Percentiles rank a stretch among this genome's conserved stretches.
Evolutionary conservation across 1,139 yeast species (phyloP).

Genomic region (Sugiyamaella xylanicola): DNA sequence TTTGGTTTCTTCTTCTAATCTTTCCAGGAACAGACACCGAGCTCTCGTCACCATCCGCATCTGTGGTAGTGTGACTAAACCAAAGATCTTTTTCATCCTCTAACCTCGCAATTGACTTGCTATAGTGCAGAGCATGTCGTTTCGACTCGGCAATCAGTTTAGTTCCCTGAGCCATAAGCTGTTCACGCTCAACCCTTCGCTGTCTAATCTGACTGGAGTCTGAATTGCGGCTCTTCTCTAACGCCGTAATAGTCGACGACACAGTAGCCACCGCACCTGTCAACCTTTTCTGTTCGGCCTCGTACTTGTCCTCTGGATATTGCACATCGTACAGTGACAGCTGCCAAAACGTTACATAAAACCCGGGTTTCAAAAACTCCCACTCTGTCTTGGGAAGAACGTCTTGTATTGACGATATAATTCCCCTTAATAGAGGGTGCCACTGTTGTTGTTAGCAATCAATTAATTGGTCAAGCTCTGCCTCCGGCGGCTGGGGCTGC

Average conservation of each 20-base stretch:
- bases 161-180: conserved; percentile 30
- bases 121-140: conserved; percentile 43
- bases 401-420: conserved; percentile 31
- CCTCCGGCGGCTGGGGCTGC: neutral
- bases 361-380: conserved; percentile 46
- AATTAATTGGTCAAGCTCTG: neutral
- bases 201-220: conserved; percentile 21
- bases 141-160: conserved; percentile 37
- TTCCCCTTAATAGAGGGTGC: conserved; percentile 35
- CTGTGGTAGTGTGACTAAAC: conserved; percentile 36
- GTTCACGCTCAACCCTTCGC: conserved; percentile 29
- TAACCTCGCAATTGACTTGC: conserved; percentile 39
- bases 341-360: conserved; percentile 73
- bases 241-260: neutral
- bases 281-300: conserved; percentile 45
- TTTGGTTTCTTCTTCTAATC: conserved; percentile 36
- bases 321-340: conserved; percentile 73
- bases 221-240: conserved; percentile 9
- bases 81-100: conserved; percentile 41
- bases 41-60: conserved; percentile 27
- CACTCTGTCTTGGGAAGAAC: conserved; percentile 43
- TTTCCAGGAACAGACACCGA: conserved; percentile 26
- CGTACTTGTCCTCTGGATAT: conserved; percentile 56
- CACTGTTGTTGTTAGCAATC: conserved; percentile 25
- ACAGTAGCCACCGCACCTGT: neutral